A percentile compares a stretch with the other conserved stretches of the same genome.
Evolutionary conservation across 345 rosid species (phyloP).

Genomic region (Pistacia atlantica): DNA sequence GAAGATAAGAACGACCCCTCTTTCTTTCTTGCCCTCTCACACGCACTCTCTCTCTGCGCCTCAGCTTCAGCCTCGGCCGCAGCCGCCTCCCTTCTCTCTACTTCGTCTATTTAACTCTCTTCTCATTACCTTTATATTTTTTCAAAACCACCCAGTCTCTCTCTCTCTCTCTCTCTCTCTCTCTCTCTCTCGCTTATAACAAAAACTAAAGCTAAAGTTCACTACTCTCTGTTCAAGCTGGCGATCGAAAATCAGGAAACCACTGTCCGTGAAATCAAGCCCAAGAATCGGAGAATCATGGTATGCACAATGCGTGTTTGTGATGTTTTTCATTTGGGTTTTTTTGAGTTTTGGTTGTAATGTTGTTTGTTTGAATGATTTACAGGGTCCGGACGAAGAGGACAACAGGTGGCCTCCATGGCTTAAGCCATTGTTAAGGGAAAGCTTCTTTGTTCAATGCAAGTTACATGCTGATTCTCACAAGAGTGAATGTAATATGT

Average conservation of each 20-base stretch:
- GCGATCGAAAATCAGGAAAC: constrained; percentile 82
- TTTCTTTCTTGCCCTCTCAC: constrained; percentile 2
- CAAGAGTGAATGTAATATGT: constrained; percentile 98
- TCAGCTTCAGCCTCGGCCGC: not conserved
- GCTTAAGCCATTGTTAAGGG: constrained; percentile 71
- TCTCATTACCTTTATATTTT: too few relatives aligned
- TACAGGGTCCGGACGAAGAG: constrained; percentile 73
- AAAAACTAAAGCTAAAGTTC: not conserved
- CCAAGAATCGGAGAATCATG: constrained; percentile 83
- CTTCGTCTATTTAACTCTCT: not conserved
- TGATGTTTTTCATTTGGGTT: constrained; percentile 18
- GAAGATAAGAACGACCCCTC: constrained; percentile 66
- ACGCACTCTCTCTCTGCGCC: constrained; percentile 24
- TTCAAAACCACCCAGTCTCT: too few relatives aligned
- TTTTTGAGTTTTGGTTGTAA: not conserved
- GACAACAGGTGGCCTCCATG: constrained; percentile 79
- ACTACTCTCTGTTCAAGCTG: constrained; percentile 45
- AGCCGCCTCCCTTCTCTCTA: constrained; percentile 7
- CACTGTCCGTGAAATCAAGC: constrained; percentile 74
- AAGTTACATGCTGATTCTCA: constrained; percentile 81
- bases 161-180: not conserved
- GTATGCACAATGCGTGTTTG: constrained; percentile 27
- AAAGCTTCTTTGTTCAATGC: constrained; percentile 90
- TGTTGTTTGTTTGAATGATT: not conserved
- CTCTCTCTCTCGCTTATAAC: constrained; percentile 10